Conservation (phyloP, 1,284 basidiomycete species). For the Trichosporon ovoides region DNA sequence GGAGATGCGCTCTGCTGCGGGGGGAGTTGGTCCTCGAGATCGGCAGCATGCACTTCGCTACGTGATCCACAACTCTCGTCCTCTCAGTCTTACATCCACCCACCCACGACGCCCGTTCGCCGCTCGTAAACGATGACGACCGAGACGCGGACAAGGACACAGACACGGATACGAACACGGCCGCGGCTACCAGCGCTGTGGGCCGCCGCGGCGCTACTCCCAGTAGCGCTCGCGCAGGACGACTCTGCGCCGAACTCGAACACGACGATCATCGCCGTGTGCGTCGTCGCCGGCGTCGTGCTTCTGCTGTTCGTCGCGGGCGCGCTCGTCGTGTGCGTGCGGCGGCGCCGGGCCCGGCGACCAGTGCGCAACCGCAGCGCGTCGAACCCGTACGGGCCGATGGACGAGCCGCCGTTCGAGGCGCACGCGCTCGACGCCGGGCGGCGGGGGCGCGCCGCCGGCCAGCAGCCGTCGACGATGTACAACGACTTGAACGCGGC, state of each 20-base stretch:
- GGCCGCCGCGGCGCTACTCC: background rate
- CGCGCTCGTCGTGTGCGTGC: background rate
- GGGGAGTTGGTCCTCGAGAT: no score
- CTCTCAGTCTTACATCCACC: no score
- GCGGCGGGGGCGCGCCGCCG: background rate
- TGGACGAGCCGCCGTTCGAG: background rate
- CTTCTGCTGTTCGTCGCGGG: background rate
- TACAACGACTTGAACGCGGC: background rate
- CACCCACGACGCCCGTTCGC: no score
- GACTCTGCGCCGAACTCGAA: background rate
- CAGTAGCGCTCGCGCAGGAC: background rate
- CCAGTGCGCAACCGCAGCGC: background rate
- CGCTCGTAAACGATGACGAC: no score
- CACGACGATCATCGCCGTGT: background rate
- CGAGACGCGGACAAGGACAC: background rate
- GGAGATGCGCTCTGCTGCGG: no score
- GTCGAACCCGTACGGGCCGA: background rate
- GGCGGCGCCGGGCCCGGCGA: background rate
- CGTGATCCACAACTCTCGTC: no score
- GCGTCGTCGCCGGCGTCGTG: background rate
- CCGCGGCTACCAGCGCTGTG: background rate
- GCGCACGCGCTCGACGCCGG: background rate
- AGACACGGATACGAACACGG: background rate
- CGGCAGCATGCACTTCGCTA: no score
- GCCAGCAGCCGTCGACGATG: slow-evolving; percentile 4